Base-by-base conservation (phyloP, 2,329 filamentous ascomycete species). In the Pseudogymnoascus sp. region DNA sequence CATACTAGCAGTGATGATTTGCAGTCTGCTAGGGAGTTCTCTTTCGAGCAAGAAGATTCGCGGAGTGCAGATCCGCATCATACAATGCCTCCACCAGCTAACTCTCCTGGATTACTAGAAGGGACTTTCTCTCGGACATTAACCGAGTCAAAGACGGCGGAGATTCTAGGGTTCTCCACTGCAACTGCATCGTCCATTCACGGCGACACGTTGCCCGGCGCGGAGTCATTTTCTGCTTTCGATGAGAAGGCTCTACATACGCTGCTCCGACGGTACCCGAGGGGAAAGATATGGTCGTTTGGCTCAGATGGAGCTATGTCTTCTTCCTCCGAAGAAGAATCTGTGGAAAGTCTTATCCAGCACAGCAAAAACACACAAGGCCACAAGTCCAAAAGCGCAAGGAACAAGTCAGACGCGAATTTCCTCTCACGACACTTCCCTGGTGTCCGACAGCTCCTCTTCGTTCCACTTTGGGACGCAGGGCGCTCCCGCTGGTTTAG, bases 131-230 rank as follows among this genome's bases (percentile, higher is more conserved):
- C 69, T 7, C 62, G 65, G 8, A 67, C 66, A 5, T 65, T 67
- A 4, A 66, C 31, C 3, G 59, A 65, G 8, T 62, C 62, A 4
- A 63, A 62, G 1, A 71, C 69, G 43, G 68, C 68, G 6, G 71
- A 72, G 33, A 67, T 73, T 5, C 62, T 74, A 7, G 72, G 71
- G 1, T 74, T 72, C 40, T 73, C 72, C 7, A 73, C 72, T 4
- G 61, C 70, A 2, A 65, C 65, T 7, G 68, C 67, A 12, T 66
- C 71, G 19, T 73, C 72, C 0, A 69, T 74, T 14, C 65, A 74
- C 59, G 70, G 68, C 0, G 71, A 74, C 62, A 46, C 35, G 10
- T 2, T 33, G 31, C 31, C 31, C 2, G 63, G 66, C 6, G 69
- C 71, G 3, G 71, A 70, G 38, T 64, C 65, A 2, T 72, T 73